Conservation (phyloP, 495 filamentous ascomycete genomes). For the Talaromyces adpressus region DNA sequence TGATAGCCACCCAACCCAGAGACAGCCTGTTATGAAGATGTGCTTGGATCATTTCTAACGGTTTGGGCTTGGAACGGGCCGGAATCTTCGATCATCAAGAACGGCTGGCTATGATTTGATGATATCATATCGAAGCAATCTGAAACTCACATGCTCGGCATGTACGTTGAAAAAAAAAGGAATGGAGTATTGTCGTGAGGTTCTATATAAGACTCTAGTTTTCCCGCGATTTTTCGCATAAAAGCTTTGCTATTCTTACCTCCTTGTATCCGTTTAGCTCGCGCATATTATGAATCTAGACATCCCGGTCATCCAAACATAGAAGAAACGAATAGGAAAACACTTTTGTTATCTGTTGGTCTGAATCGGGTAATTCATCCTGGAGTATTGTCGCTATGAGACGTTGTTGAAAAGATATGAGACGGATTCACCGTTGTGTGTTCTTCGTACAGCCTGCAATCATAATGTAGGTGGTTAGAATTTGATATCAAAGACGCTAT, state of each 20-base stretch:
- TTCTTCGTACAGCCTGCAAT: slow-evolving; percentile 10
- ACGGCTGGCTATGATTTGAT: neutral
- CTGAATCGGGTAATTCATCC: neutral
- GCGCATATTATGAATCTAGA: neutral
- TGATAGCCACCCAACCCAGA: too few relatives aligned
- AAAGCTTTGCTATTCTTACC: neutral
- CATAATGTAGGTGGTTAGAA: neutral
- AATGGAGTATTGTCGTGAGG: neutral
- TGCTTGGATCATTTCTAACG: too few relatives aligned
- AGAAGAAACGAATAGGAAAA: neutral
- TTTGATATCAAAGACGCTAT: neutral
- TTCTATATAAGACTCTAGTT: neutral
- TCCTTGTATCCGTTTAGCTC: neutral
- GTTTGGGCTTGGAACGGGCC: too few relatives aligned
- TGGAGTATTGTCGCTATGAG: neutral
- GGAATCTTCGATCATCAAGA: neutral
- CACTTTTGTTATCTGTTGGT: neutral
- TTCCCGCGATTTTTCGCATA: neutral
- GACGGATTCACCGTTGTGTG: slow-evolving; percentile 12
- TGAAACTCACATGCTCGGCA: neutral
- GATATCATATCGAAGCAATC: neutral
- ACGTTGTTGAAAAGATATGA: slow-evolving; percentile 5
- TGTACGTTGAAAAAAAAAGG: neutral
- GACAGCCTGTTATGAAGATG: too few relatives aligned
- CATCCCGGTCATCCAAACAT: neutral